Conservation (phyloP, 1,284 basidiomycete genomes). For the Rhodotorula sp. region DNA sequence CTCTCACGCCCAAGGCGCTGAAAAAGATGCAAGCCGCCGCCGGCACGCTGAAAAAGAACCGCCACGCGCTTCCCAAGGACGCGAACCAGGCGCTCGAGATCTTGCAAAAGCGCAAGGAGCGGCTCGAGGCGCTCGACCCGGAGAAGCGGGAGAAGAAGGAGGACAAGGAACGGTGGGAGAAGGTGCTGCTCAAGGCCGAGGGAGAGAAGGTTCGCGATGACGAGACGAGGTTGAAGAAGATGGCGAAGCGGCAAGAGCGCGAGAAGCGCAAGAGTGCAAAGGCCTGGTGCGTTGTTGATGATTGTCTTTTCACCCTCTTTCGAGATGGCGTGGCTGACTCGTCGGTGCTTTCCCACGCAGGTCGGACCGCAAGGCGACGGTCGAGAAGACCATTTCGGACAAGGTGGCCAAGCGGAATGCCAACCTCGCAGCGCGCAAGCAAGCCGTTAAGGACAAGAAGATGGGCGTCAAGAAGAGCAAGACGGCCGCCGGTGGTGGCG, state of each 20-base stretch:
- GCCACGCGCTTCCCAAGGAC: constrained; percentile 67
- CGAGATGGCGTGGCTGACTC: background rate
- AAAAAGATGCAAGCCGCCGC: constrained; percentile 44
- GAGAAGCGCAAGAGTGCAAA: constrained; percentile 77
- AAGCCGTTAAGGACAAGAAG: constrained; percentile 71
- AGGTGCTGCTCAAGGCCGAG: constrained; percentile 75
- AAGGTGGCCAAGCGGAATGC: constrained; percentile 82
- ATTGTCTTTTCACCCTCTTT: background rate
- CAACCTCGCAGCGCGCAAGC: constrained; percentile 77
- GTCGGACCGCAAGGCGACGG: constrained; percentile 76
- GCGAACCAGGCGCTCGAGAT: constrained; percentile 78
- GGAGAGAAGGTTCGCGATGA: constrained; percentile 86
- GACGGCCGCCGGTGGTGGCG: constrained; percentile 42
- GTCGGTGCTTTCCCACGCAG: constrained; percentile 51
- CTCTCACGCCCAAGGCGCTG: constrained; percentile 26
- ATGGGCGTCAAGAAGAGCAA: constrained; percentile 60
- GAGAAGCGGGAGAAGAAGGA: constrained; percentile 73
- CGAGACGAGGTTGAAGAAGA: constrained; percentile 77
- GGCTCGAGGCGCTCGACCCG: constrained; percentile 67
- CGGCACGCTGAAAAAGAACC: constrained; percentile 54
- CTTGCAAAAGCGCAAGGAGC: constrained; percentile 68
- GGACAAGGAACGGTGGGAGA: constrained; percentile 79
- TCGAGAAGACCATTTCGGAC: constrained; percentile 69
- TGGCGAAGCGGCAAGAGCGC: constrained; percentile 83
- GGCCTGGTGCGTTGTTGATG: constrained; percentile 63